Base-by-base conservation (phyloP, 805 yeast species). In the Saccharomycopsis sp. region DNA sequence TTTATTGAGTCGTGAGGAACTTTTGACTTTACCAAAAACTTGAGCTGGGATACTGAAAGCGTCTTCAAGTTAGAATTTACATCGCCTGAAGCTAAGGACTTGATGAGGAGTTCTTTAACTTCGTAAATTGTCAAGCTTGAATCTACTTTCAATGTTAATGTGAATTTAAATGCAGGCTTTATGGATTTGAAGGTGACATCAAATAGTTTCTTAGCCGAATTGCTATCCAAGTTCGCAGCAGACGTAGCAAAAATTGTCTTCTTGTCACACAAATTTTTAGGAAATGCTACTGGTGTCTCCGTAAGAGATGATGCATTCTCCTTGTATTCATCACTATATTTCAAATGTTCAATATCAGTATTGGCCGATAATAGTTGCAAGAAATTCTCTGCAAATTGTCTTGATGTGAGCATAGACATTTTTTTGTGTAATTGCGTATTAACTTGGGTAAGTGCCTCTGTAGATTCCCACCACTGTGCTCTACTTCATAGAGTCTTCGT, bases 111-210 rank as follows among this genome's bases (percentile, higher is more conserved):
- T 7, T 57, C 56, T 51, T 60, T 60, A 9, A 56, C 59, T 40
- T 60, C 57, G 23, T 54, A 60, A 9, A 60, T 53, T 1, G 61
- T 60, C 18, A 41, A 48, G 3, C 24, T 12, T n/a, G 59, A 41
- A 34, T 46, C 50, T 16, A 44, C n/a, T 18, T 16, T 37, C 7
- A 60, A 51, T 14, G 55, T 56, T 2, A 21, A 37, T 16, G 56
- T 29, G 34, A 60, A 60, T 41, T 60, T 60, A 44, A 34, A 53
- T 12, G 63, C 61, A 8, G 63, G 63, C 37, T 57, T 57, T 14
- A 60, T 58, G 8, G 59, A 55, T 40, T 60, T 60, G 46, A 60
- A 55, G 23, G 52, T 57, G 24, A 60, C 48, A 24, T 20, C 34
- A 23, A 58, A 20, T 4, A 16, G 15, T 1, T 20, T 46, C 16